Evolutionary conservation across 2,329 filamentous ascomycete genomes (phyloP), one percentile per base, ranked within the genome.

Genomic region (Ceratocystis cacaofunesta): DNA sequence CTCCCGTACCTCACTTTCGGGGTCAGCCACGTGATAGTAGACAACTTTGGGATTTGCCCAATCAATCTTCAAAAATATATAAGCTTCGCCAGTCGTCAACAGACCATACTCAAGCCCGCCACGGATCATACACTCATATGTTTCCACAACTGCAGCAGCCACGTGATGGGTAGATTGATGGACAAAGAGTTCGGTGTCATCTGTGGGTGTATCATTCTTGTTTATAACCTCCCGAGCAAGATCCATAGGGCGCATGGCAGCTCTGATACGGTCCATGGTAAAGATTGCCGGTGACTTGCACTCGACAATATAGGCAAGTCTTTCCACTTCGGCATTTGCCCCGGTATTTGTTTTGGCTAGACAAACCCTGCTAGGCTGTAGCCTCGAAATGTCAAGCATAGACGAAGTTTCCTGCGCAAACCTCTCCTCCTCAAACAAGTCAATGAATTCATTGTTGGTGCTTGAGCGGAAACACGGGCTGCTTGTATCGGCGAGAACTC

Each of bases 121-220:
- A 62, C 76, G 69, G 10, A 82, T 74, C 74, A 82, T 82, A 70
- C 81, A 80, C 44, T 78, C 74, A 69, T 78, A 82, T 0, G 74
- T 76, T 7, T 48, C 5, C 7, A 12, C 2, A 70, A 71, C 4
- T 78, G 71, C 67, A 70, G 74, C 63, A 19, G 76, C 73, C 19
- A 74, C 74, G 43, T 73, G 68, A 57, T 77, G 74, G 48, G 72
- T 67, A 57, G 75, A 75, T 5, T 68, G 72, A 36, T 36, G 8
- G 2, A 36, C 32, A 10, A 10, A 10, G 2, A 36, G 32, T 41
- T 68, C 70, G 66, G 73, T 68, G 0, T 58, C 58, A 1, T 62
- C 66, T 17, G 69, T 73, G 0, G 71, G 72, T 4, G 71, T 70
- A 1, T 69, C 74, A 10, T 65, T 68, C 2, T 69, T 69, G 48